Base-by-base conservation (phyloP, 2,329 filamentous ascomycete genomes). In the Rhinocladiella mackenziei region DNA sequence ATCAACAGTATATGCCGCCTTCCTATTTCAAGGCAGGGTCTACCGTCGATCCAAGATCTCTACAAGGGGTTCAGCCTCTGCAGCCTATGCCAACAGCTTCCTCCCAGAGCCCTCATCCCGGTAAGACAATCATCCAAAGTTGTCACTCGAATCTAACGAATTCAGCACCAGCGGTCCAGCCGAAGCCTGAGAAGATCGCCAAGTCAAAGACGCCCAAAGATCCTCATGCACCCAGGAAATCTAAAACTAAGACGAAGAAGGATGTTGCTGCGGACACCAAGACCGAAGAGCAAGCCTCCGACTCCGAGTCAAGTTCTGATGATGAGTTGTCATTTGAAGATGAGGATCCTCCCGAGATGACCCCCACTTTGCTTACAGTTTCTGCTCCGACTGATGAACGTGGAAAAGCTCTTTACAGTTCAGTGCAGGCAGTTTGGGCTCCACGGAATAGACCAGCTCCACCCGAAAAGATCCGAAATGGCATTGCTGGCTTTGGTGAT, bases 361-460 rank as follows among this genome's bases (percentile, higher is more conserved):
- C 75, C 11, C 79, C 79, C 15, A 61, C 81, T 5, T 74, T 78
- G 8, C 55, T 66, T 14, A 64, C 65, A 44, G 69, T 77, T 18
- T 74, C 78, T 7, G 68, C 65, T 26, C 73, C 76, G 33, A 69
- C 73, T 4, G 65, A 74, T 48, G 73, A 53, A 67, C 54, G 76
- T 70, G 31, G 71, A 72, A 10, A 68, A 41, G 43, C 49, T 32
- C 39, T 56, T 13, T 82, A 81, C 60, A 77, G 81, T 57, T 70
- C 76, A 7, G 73, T 81, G 43, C 77, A 77, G 59, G 76, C 77
- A 20, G 71, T 80, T 8, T 83, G 79, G 78, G 73, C 69, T 36
- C 72, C 75, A 33, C 72, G 72, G 48, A 75, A 73, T 50, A 72
- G 70, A 48, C 61, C 66, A 22, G 65, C 73, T 14, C 64, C 67